These are phyloP conservation scores for Aspergillus sp. DNA, from an alignment of 2,329 filamentous ascomycete genomes.

Conservation along the genomic window DNA sequence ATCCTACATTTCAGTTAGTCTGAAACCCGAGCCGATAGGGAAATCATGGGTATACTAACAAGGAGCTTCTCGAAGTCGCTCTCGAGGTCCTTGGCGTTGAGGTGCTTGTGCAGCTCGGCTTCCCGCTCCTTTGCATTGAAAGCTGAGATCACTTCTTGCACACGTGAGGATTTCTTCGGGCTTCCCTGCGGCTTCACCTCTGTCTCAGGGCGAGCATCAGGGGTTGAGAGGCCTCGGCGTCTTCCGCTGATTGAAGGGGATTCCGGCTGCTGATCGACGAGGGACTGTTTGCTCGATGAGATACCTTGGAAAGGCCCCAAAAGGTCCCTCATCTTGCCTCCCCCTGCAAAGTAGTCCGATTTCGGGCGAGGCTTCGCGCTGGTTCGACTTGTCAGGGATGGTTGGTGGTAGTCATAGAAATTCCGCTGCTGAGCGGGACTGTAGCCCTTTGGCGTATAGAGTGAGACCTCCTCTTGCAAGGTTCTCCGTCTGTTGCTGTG, in stretches of 20 bases:
- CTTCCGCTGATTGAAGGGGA: conserved; percentile 21
- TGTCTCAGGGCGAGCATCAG: conserved; percentile 32
- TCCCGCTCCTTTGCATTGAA: conserved; percentile 58
- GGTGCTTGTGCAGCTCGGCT: conserved; percentile 43
- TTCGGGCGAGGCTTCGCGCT: conserved; percentile 51
- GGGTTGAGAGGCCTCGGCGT: conserved; percentile 31
- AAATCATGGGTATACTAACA: conserved; percentile 40
- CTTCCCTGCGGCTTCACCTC: conserved; percentile 32
- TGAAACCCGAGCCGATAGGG: neutral
- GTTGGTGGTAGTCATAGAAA: conserved; percentile 56
- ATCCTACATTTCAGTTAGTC: conserved; percentile 55
- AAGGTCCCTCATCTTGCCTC: conserved; percentile 41
- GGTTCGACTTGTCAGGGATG: conserved; percentile 39
- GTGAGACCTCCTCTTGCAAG: conserved; percentile 55
- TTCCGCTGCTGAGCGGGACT: conserved; percentile 63
- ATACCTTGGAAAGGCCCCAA: conserved; percentile 28
- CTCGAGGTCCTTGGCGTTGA: conserved; percentile 59
- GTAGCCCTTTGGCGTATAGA: conserved; percentile 61
- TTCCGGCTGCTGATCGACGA: conserved; percentile 12
- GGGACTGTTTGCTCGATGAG: conserved; percentile 24
- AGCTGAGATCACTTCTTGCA: conserved; percentile 64
- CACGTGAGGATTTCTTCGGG: conserved; percentile 54
- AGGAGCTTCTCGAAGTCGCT: conserved; percentile 62
- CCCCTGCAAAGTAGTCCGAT: conserved; percentile 48
- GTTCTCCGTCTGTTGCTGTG: conserved; percentile 46